Evolutionary conservation across 2,329 filamentous ascomycete genomes (phyloP).

Genomic region (Talaromyces sp.): DNA sequence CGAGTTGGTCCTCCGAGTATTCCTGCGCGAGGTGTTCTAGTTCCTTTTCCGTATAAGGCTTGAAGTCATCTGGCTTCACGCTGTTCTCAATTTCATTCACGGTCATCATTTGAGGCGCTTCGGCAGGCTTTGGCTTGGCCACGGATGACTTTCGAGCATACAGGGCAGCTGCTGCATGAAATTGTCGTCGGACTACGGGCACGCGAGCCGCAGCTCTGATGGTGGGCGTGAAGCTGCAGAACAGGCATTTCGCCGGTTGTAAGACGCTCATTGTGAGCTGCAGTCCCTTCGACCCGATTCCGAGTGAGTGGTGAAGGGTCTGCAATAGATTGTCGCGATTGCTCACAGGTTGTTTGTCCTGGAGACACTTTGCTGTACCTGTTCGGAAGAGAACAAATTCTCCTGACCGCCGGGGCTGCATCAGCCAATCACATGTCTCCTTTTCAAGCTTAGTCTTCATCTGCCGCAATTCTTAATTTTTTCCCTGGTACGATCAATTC

Average conservation of each 20-base stretch:
- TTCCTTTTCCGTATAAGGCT: conserved; percentile 66
- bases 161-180: conserved; percentile 45
- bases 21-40: conserved; percentile 59
- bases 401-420: conserved; percentile 22
- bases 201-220: conserved; percentile 38
- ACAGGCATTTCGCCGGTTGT: conserved; percentile 50
- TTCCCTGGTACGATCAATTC: background rate
- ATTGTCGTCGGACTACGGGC: conserved; percentile 43
- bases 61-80: conserved; percentile 33
- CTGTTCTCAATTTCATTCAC: conserved; percentile 24
- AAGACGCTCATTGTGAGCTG: conserved; percentile 47
- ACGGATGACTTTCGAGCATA: conserved; percentile 41
- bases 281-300: conserved; percentile 23
- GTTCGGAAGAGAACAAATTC: conserved; percentile 26
- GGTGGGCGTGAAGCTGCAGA: conserved; percentile 48
- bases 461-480: conserved; percentile 10
- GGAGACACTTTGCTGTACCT: conserved; percentile 1
- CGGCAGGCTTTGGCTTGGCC: conserved; percentile 17
- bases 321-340: background rate
- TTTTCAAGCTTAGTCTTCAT: conserved; percentile 11
- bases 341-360: conserved; percentile 6
- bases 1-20: conserved; percentile 79
- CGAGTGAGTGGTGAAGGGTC: conserved; percentile 11
- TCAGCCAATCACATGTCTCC: conserved; percentile 13
- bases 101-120: background rate